phyloP scores from a whole-genome alignment of 495 filamentous ascomycete genomes.

The Annulohypoxylon stygium region DNA sequence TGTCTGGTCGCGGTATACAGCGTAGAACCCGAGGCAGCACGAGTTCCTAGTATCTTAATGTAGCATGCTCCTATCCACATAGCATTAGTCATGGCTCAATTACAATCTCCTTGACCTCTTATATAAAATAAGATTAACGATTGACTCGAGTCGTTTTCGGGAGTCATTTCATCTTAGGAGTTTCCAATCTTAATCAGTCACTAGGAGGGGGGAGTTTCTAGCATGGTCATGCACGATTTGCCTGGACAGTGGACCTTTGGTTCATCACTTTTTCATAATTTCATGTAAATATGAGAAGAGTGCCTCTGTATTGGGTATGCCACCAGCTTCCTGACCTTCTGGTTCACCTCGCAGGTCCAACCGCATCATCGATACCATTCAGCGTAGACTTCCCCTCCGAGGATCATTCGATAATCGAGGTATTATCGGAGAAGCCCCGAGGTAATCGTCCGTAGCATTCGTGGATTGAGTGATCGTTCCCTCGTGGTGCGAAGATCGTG shows the following conservation, averaged over 20 bases:
- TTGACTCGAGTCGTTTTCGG: background rate
- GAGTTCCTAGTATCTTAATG: too few relatives aligned
- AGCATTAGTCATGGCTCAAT: background rate
- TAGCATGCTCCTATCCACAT: background rate
- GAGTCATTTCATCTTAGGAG: background rate
- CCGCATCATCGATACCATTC: constrained; percentile 16
- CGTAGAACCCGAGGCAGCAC: too few relatives aligned
- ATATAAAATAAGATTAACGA: background rate
- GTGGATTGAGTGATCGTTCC: constrained; percentile 19
- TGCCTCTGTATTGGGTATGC: constrained; percentile 31
- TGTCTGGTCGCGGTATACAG: constrained; percentile 2
- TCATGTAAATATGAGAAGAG: constrained; percentile 17
- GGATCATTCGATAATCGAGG: constrained; percentile 25
- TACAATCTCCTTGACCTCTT: background rate
- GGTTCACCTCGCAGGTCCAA: constrained; percentile 18
- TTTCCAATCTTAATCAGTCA: background rate
- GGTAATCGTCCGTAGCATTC: constrained; percentile 11
- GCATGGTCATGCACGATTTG: background rate
- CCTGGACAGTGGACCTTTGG: background rate
- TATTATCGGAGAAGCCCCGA: constrained; percentile 12
- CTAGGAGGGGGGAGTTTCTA: background rate
- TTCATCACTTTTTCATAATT: constrained; percentile 2
- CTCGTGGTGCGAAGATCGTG: constrained; percentile 29
- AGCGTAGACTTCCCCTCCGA: constrained; percentile 16
- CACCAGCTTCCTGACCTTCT: constrained; percentile 25